Percentiles rank a stretch among this genome's conserved stretches.
phyloP scores from a whole-genome alignment of 441 rosid species.

The Eruca vesicaria region DNA sequence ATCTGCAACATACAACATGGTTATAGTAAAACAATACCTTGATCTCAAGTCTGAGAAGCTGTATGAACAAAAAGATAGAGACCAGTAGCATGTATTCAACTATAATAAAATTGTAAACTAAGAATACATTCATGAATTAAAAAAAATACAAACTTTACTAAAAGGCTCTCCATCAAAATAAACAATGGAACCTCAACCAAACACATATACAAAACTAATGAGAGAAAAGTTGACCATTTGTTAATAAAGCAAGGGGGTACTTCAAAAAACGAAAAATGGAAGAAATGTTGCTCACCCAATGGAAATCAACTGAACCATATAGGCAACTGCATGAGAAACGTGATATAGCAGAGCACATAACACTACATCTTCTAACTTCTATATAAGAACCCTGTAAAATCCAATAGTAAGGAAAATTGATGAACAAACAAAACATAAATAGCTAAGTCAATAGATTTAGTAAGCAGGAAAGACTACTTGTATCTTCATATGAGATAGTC shows the following conservation, averaged over 20 bases:
- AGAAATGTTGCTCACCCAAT: conserved; percentile 52
- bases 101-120: not conserved
- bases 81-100: not conserved
- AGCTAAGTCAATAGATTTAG: not conserved
- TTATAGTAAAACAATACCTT: not conserved
- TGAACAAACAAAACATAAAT: not conserved
- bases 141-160: no score
- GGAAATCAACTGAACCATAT: conserved; percentile 74
- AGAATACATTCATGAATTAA: no score
- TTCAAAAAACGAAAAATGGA: not conserved
- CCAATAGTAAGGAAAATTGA: conserved; percentile 6
- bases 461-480: conserved; percentile 47
- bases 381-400: conserved; percentile 67
- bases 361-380: conserved; percentile 52
- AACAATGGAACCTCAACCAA: no score
- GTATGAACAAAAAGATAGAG: not conserved
- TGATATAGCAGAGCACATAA: conserved; percentile 85
- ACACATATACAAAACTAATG: no score
- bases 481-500: conserved; percentile 95
- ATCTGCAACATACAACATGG: not conserved
- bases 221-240: not conserved
- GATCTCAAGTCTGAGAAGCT: not conserved
- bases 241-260: not conserved
- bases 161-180: no score
- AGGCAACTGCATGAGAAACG: conserved; percentile 85